These are phyloP conservation scores for Aurifilum marmelostoma DNA, from an alignment of 2,329 filamentous ascomycete genomes.

Conservation along the genomic window DNA sequence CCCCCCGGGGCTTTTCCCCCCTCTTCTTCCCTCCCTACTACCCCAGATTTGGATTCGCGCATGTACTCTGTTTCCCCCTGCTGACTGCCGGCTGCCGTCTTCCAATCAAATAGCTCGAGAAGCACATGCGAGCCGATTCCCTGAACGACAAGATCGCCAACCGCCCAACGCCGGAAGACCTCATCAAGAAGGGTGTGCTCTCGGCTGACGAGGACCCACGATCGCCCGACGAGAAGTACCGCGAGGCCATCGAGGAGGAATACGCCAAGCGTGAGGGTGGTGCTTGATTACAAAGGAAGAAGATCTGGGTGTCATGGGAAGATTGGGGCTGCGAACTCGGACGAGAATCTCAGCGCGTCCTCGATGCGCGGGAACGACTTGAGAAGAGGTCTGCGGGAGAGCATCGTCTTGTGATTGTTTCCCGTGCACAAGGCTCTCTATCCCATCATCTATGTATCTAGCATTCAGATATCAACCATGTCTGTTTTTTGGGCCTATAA, in stretches of 20 bases:
- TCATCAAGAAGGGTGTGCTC: slow-evolving; percentile 81
- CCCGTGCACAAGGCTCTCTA: background rate
- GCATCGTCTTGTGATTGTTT: background rate
- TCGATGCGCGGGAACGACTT: background rate
- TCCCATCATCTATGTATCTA: background rate
- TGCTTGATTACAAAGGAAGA: slow-evolving; percentile 45
- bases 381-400: background rate
- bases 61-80: background rate
- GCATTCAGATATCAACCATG: background rate
- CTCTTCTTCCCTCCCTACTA: background rate
- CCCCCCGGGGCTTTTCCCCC: too few relatives aligned
- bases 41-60: background rate
- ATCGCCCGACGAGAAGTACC: slow-evolving; percentile 58
- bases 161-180: slow-evolving; percentile 73
- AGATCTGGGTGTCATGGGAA: background rate
- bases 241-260: slow-evolving; percentile 65
- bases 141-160: slow-evolving; percentile 85
- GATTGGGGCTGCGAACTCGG: background rate
- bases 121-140: slow-evolving; percentile 83
- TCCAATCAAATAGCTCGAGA: slow-evolving; percentile 63
- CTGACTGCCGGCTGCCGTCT: slow-evolving; percentile 8
- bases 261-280: slow-evolving; percentile 67
- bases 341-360: background rate
- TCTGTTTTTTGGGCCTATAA: background rate
- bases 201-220: slow-evolving; percentile 62